Evolutionary conservation across 768 basidiomycete genomes (phyloP), one percentile per base, ranked within the genome.

Genomic region (Infundibulicybe gibba): DNA sequence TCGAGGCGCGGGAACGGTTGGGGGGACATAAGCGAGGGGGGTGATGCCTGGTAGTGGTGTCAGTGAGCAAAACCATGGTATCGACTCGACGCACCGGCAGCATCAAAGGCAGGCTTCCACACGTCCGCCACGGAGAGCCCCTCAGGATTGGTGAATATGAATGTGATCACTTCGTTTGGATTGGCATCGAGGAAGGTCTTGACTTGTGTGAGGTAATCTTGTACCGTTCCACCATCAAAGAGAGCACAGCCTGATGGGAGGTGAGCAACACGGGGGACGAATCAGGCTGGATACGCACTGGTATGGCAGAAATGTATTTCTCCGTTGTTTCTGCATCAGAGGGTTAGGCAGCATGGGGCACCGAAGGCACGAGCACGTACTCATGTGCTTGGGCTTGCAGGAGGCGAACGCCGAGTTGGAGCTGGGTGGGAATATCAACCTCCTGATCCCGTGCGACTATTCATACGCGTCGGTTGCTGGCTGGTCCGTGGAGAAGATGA

Each of bases 131-230:
- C 65, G 1, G 77, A 74, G 25, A 74, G 61, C 8, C 73, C 70
- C 46, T 85, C 83, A 3, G 77, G 80, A 58, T 86, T 86, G 33
- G 84, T 84, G 55, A 87, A 83, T 32, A 86, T 63, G 43, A 86
- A 62, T 0, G 83, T 82, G 41, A 86, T 48, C 35, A 85, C 81
- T 50, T 85, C 83, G 52, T 76, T 81, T 0, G 84, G 82, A 54
- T 86, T 81, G 9, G 72, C 66, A 41, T 75, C 72, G 19, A 85
- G 66, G 66, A 75, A 85, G 1, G 69, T 64, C 54, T 77, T 78
- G 57, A 85, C 79, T 9, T 53, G 67, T 35, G 63, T 63, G 20
- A 85, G 67, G 59, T 82, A 83, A 49, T 66, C 63, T 3, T 63
- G 57, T 0, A 76, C 74, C 6, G 63, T 59, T 15, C 81, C 80